A percentile compares a stretch with the other conserved stretches of the same genome.
Evolutionary conservation across 139 green algal species (phyloP).

Genomic region (Picocystis salinarum): DNA sequence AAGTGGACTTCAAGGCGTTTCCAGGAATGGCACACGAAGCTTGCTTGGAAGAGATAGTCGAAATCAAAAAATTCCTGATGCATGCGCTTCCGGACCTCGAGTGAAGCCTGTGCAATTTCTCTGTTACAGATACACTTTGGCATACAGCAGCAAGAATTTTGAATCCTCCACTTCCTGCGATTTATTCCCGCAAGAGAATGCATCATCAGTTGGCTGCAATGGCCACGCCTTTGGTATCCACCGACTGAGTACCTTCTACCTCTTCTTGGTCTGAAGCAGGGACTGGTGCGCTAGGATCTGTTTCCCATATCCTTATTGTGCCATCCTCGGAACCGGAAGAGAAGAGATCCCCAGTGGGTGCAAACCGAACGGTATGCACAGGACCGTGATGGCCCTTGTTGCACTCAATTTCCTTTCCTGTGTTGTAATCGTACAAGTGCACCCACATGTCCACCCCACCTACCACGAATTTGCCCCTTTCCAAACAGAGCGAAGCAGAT

Average conservation of each 20-base stretch:
- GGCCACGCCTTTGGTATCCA: too few relatives aligned
- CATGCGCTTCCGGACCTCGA: conserved; percentile 2
- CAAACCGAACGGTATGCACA: conserved; percentile 85
- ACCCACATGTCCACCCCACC: conserved; percentile 96
- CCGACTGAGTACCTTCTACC: too few relatives aligned
- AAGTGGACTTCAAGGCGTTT: conserved; percentile 38
- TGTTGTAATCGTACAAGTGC: conserved; percentile 63
- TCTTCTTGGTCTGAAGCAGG: too few relatives aligned
- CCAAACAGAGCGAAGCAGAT: conserved; percentile 51
- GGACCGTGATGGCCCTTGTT: conserved; percentile 92
- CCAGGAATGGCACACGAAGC: conserved; percentile 31
- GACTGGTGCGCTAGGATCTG: too few relatives aligned
- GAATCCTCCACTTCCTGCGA: too few relatives aligned
- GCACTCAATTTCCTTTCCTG: conserved; percentile 46
- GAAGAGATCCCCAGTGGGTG: conserved; percentile 67
- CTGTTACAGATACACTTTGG: too few relatives aligned
- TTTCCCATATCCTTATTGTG: conserved; percentile 85
- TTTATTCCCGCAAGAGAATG: too few relatives aligned
- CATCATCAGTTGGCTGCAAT: too few relatives aligned
- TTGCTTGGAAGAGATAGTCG: conserved; percentile 4
- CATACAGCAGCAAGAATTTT: too few relatives aligned
- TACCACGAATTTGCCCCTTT: conserved; percentile 40
- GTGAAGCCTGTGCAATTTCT: not conserved
- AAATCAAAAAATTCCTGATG: conserved; percentile 5
- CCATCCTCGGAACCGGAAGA: conserved; percentile 86